A percentile compares a stretch with the other conserved stretches of the same genome.
Conservation (phyloP, 2,329 filamentous ascomycete genomes). For the Furcasterigmium sp. region DNA sequence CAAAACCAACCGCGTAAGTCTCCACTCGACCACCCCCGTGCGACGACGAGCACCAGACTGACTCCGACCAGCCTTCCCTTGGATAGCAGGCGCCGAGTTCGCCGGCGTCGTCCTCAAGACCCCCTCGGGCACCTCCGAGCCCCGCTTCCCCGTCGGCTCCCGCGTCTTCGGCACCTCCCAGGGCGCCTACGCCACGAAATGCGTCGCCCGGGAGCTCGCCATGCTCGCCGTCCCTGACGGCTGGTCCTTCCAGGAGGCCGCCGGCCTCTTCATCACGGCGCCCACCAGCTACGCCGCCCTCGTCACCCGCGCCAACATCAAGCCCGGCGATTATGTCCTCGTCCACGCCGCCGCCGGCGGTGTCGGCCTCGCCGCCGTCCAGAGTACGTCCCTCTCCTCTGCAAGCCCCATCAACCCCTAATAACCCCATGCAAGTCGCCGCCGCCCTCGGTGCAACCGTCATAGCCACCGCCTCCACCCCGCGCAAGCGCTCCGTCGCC, state of each 20-base stretch:
- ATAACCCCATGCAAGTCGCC: conserved; percentile 47
- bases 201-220: conserved; percentile 59
- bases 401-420: background rate
- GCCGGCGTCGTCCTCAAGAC: conserved; percentile 68
- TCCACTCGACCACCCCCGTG: background rate
- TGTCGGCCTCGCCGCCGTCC: conserved; percentile 85
- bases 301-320: conserved; percentile 70
- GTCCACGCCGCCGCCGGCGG: conserved; percentile 91
- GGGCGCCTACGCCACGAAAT: conserved; percentile 77
- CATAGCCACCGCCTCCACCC: conserved; percentile 82
- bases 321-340: conserved; percentile 78
- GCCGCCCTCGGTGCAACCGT: conserved; percentile 89
- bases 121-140: conserved; percentile 44
- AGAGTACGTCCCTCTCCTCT: conserved; percentile 38
- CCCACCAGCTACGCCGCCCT: conserved; percentile 85
- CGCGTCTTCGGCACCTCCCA: conserved; percentile 83
- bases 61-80: conserved; percentile 59
- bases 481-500: conserved; percentile 76
- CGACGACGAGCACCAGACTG: background rate
- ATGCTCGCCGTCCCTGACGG: conserved; percentile 71
- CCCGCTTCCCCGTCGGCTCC: conserved; percentile 70
- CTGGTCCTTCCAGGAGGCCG: conserved; percentile 81
- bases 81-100: conserved; percentile 85
- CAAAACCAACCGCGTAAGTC: conserved; percentile 72
- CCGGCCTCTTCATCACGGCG: conserved; percentile 86